phyloP scores from a whole-genome alignment of 2,329 filamentous ascomycete species.

The Epichloe glyceriae region DNA sequence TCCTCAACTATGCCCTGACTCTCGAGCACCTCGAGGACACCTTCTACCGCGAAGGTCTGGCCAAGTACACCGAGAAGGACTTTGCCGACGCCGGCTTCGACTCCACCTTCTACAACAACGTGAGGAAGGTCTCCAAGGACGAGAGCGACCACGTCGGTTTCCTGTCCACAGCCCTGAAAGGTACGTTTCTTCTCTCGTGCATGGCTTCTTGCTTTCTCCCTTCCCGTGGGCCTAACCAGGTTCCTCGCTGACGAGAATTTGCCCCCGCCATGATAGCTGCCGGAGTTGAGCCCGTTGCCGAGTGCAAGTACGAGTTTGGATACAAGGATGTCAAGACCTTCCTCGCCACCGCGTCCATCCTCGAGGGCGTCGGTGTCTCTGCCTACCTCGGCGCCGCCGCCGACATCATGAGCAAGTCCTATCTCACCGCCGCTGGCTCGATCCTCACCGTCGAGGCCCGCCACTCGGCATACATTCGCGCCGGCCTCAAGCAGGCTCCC shows the following conservation, averaged over 20 bases:
- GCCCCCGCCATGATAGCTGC: constrained; percentile 6
- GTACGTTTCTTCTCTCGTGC: constrained; percentile 1
- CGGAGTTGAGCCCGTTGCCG: constrained; percentile 35
- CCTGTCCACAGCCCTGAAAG: constrained; percentile 30
- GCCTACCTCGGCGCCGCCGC: constrained; percentile 51
- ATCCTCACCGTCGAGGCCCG: constrained; percentile 52
- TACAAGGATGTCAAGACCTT: constrained; percentile 43
- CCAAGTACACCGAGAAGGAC: constrained; percentile 39
- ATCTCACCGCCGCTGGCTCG: constrained; percentile 46
- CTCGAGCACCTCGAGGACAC: constrained; percentile 46
- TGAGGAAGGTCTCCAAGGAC: constrained; percentile 42
- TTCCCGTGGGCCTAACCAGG: too few relatives aligned
- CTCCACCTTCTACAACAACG: constrained; percentile 40
- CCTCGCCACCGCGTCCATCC: constrained; percentile 47
- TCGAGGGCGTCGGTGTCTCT: constrained; percentile 52
- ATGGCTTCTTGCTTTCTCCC: too few relatives aligned
- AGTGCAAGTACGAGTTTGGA: constrained; percentile 47
- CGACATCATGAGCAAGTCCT: constrained; percentile 42
- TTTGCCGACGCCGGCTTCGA: constrained; percentile 40
- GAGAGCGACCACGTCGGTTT: constrained; percentile 44
- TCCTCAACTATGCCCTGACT: constrained; percentile 34
- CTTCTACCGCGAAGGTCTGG: constrained; percentile 49
- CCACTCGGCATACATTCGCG: constrained; percentile 48
- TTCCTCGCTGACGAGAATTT: too few relatives aligned
- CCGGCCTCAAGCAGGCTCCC: constrained; percentile 32